A percentile compares a stretch with the other conserved stretches of the same genome.
Evolutionary conservation across 73 alveolate species (phyloP).

Genomic region (Breviolum minutum): DNA sequence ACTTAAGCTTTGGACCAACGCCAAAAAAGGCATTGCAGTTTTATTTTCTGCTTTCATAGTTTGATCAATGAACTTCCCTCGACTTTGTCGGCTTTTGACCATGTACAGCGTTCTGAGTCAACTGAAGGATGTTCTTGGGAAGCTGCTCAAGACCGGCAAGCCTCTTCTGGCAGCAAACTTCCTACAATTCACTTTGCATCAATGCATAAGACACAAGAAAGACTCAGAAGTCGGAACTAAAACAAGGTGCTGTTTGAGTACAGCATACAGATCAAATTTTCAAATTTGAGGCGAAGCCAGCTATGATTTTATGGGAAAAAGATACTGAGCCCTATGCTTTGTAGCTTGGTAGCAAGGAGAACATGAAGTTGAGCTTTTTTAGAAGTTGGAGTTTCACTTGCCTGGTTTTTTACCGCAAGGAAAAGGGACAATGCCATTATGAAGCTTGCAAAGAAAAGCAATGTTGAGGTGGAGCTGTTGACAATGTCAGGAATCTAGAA

Average conservation of each 20-base stretch:
- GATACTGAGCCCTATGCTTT: conserved; percentile 94
- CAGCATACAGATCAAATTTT: neutral
- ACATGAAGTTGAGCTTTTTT: neutral
- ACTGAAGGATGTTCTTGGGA: conserved; percentile 57
- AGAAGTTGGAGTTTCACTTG: neutral
- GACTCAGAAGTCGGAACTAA: neutral
- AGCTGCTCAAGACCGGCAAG: conserved; percentile 66
- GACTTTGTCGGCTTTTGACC: too few relatives aligned
- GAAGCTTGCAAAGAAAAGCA: conserved; percentile 65
- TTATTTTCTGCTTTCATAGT: neutral
- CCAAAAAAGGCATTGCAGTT: too few relatives aligned
- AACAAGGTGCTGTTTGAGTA: neutral
- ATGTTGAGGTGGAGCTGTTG: conserved; percentile 40
- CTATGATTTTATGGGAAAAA: conserved; percentile 45
- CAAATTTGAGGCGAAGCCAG: conserved; percentile 53
- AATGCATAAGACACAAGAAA: too few relatives aligned
- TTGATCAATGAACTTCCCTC: neutral
- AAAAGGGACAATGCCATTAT: conserved; percentile 56
- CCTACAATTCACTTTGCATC: neutral
- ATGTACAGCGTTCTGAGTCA: neutral
- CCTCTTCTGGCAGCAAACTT: conserved; percentile 14
- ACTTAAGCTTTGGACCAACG: neutral
- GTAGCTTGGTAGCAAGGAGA: neutral
- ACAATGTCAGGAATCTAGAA: neutral
- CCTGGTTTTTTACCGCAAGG: neutral